Evolutionary conservation across 106 monocot genomes (phyloP).

Genomic region (Narthecium ossifragum): DNA sequence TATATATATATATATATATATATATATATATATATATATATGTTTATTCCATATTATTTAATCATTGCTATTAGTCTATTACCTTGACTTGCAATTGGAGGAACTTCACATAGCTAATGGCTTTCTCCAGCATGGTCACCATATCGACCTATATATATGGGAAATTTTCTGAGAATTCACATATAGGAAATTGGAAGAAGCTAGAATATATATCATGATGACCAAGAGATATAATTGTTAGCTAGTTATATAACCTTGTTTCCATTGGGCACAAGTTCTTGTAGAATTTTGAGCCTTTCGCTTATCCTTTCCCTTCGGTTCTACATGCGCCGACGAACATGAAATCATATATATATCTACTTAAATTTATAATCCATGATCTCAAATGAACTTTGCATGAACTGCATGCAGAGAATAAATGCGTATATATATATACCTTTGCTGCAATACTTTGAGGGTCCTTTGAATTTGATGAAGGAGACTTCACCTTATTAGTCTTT

Average conservation of each 20-base stretch:
- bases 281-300: conserved; percentile 81
- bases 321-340: conserved; percentile 16
- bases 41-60: too few relatives aligned
- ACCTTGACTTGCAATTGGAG: conserved; percentile 99
- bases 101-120: conserved; percentile 93
- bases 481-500: conserved; percentile 61
- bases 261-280: conserved; percentile 91
- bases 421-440: conserved; percentile 39
- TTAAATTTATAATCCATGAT: background rate
- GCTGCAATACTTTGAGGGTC: conserved; percentile 94
- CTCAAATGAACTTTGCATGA: background rate
- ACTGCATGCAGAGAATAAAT: too few relatives aligned
- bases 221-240: background rate
- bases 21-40: background rate
- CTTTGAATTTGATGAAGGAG: conserved; percentile 28
- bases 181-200: background rate
- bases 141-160: conserved; percentile 65
- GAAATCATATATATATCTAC: background rate
- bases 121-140: conserved; percentile 97
- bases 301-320: conserved; percentile 84
- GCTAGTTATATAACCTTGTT: conserved; percentile 47
- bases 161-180: too few relatives aligned
- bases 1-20: background rate
- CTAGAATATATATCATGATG: background rate
- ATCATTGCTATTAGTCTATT: background rate